These are phyloP conservation scores for Picochlorum sp. DNA, from an alignment of 139 green algal species.

Conservation along the genomic window DNA sequence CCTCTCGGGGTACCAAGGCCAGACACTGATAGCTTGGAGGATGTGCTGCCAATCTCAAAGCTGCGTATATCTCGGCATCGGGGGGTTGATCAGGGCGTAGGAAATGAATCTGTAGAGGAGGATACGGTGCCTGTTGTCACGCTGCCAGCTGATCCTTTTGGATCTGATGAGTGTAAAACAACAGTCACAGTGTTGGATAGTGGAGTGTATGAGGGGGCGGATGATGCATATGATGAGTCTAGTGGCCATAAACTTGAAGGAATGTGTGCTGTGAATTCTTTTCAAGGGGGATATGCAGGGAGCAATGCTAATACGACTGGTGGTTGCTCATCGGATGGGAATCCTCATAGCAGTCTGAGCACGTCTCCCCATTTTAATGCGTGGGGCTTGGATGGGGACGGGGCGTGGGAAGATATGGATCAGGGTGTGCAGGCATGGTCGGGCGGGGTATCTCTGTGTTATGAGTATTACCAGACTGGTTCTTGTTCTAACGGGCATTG, in stretches of 20 bases:
- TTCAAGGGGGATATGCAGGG: no score
- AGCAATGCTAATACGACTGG: no score
- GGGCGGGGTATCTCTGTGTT: constrained; percentile 35
- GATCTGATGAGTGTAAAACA: not conserved
- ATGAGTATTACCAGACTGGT: constrained; percentile 34
- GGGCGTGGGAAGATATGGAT: not conserved
- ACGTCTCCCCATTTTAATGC: not conserved
- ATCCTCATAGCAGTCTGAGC: no score
- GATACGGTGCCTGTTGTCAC: not conserved
- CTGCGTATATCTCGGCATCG: constrained; percentile 17
- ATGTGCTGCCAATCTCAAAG: constrained; percentile 21
- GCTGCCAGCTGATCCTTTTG: constrained; percentile 13
- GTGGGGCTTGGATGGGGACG: not conserved
- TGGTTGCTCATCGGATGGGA: no score
- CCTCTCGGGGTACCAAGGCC: constrained; percentile 4
- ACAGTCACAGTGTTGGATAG: not conserved
- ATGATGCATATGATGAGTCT: no score
- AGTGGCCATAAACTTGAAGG: no score
- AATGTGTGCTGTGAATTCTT: no score
- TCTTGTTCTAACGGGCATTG: constrained; percentile 39
- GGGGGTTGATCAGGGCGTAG: not conserved
- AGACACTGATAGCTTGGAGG: constrained; percentile 9
- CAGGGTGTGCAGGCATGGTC: not conserved
- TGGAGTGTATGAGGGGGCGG: not conserved
- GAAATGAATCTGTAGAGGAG: not conserved